Percentiles rank a stretch among this genome's conserved stretches.
Evolutionary conservation across 208 protist species (phyloP).

Genomic region (Balamuthia mandrillaris): DNA sequence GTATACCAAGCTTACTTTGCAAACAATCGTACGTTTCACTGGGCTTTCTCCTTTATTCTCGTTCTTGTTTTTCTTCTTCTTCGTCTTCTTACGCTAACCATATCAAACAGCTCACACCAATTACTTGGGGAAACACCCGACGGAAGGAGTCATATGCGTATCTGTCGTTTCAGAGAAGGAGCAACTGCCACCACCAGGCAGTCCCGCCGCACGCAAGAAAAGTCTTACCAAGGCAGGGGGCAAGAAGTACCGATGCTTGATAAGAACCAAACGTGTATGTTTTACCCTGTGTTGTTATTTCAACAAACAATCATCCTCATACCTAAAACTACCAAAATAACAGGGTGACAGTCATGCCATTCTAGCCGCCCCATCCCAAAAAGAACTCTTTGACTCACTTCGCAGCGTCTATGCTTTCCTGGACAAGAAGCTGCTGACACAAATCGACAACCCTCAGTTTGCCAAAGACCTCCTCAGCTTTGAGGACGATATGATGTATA

Average conservation of each 20-base stretch:
- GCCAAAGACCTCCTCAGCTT: neutral
- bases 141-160: too few relatives aligned
- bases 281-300: neutral
- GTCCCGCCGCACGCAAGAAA: neutral
- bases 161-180: too few relatives aligned
- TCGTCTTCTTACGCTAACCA: neutral
- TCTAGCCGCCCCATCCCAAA: neutral
- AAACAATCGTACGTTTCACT: neutral
- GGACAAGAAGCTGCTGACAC: neutral
- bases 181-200: too few relatives aligned
- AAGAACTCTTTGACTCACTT: conserved; percentile 5
- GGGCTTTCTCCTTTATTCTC: neutral
- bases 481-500: conserved; percentile 33
- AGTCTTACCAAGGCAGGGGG: neutral
- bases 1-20: conserved; percentile 6
- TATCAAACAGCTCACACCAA: too few relatives aligned
- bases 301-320: too few relatives aligned
- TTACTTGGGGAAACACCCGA: too few relatives aligned
- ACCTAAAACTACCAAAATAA: too few relatives aligned
- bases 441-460: conserved; percentile 10
- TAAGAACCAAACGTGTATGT: neutral
- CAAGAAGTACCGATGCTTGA: conserved; percentile 16
- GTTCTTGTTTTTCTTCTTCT: neutral
- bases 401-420: neutral
- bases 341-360: conserved; percentile 10